These are phyloP conservation scores for Chlamydomonas schloesseri DNA, from an alignment of 139 green algal genomes.

Conservation along the genomic window DNA sequence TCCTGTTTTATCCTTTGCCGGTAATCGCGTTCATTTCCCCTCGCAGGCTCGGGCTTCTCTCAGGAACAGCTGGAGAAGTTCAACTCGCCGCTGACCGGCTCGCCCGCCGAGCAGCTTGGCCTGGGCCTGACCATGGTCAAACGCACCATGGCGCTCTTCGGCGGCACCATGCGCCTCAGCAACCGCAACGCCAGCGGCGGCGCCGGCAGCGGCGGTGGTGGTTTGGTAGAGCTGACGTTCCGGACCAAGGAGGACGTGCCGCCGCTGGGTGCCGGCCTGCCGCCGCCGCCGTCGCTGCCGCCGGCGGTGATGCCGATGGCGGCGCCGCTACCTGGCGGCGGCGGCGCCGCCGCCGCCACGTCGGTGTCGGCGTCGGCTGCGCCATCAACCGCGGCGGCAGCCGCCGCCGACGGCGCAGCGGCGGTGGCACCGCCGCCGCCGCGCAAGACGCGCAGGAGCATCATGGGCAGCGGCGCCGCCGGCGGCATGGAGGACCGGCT, in stretches of 20 bases:
- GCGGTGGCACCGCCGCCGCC: too few species aligned
- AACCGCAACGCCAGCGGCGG: neutral
- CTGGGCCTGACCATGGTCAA: constrained; percentile 52
- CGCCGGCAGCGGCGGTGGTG: neutral
- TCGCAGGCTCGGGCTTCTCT: constrained; percentile 47
- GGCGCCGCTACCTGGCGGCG: too few species aligned
- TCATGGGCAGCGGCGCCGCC: neutral
- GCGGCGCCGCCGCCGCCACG: too few species aligned
- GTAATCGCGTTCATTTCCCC: too few species aligned
- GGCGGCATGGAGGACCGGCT: constrained; percentile 2
- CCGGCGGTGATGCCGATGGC: neutral
- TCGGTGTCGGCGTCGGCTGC: neutral
- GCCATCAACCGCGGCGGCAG: too few species aligned
- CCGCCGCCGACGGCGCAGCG: neutral
- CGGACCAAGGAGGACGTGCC: constrained; percentile 28
- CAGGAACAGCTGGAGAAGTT: constrained; percentile 46
- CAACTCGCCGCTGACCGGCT: constrained; percentile 48
- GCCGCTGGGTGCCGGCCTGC: neutral
- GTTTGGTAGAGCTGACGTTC: constrained; percentile 23
- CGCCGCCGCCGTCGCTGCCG: neutral
- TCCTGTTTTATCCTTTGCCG: too few species aligned
- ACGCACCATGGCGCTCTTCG: constrained; percentile 23
- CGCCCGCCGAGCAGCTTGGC: constrained; percentile 11
- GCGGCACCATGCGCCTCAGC: constrained; percentile 6
- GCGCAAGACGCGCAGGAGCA: constrained; percentile 9